Evolutionary conservation across 2,329 filamentous ascomycete species (phyloP).

Genomic region (Capronia epimyces): DNA sequence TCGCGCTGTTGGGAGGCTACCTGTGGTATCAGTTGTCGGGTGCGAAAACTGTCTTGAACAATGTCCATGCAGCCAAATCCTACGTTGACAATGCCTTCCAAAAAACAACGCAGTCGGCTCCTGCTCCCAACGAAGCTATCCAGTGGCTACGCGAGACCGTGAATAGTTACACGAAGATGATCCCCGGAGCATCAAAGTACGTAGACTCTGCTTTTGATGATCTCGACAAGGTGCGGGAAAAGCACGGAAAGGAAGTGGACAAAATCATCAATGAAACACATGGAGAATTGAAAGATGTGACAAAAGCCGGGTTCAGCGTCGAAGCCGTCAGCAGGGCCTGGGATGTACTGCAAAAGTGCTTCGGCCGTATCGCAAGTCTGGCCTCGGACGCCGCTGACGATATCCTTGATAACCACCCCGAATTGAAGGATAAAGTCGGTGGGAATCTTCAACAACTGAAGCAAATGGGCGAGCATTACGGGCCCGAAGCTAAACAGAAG

Average conservation of each 20-base stretch:
- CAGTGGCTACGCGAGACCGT: slow-evolving; percentile 60
- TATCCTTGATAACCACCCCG: slow-evolving; percentile 67
- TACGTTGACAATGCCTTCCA: slow-evolving; percentile 57
- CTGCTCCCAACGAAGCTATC: slow-evolving; percentile 62
- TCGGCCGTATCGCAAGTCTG: slow-evolving; percentile 56
- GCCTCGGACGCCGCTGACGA: slow-evolving; percentile 59
- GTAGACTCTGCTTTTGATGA: slow-evolving; percentile 67
- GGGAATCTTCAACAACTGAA: slow-evolving; percentile 64
- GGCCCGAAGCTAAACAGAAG: slow-evolving; percentile 71
- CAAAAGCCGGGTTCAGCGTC: slow-evolving; percentile 57
- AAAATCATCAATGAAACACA: slow-evolving; percentile 63
- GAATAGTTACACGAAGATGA: slow-evolving; percentile 63
- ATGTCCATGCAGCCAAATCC: slow-evolving; percentile 52
- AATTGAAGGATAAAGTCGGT: slow-evolving; percentile 66
- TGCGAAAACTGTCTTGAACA: slow-evolving; percentile 44
- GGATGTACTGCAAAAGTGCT: slow-evolving; percentile 58
- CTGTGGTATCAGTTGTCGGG: slow-evolving; percentile 52
- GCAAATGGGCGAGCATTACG: slow-evolving; percentile 62
- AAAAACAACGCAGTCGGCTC: slow-evolving; percentile 58
- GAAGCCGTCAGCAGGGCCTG: slow-evolving; percentile 58
- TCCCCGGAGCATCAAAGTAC: slow-evolving; percentile 64
- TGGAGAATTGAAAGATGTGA: slow-evolving; percentile 57
- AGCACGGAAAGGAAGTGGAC: slow-evolving; percentile 66
- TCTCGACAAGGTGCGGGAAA: slow-evolving; percentile 60
- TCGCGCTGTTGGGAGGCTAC: slow-evolving; percentile 47